Base-by-base conservation (phyloP, 1,284 basidiomycete genomes). In the Trametes versicolor region DNA sequence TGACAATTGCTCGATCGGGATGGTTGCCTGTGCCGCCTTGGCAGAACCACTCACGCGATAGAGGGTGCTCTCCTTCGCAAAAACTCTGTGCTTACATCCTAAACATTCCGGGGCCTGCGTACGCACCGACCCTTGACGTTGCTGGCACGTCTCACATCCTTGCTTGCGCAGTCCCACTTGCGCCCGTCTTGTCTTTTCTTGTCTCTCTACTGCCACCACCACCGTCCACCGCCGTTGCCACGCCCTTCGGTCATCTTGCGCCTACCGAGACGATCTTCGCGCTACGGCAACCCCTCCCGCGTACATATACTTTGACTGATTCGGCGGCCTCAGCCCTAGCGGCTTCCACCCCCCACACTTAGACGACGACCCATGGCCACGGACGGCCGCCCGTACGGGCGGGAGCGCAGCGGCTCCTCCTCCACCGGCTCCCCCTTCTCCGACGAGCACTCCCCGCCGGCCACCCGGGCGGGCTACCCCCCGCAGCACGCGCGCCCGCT, bases 401-500 rank as follows among this genome's bases (percentile, higher is more conserved):
- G 39, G 48, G 58, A 52, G 39, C 52, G 58, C 52, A 25, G 27
- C 47, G 63, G 57, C 15, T 55, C 53, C 47, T 48, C 55, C 54
- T 50, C 52, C 17, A 60, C 49, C 53, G 62, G 48, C 63, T 67
- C 66, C 36, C 68, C 68, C 45, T 65, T 70, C 61, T 23, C 36
- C 61, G 63, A 65, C 58, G 58, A 60, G 32, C 65, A 47, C 37
- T 61, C 63, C 21, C 59, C 61, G 32, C 21, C 59, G n/a, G 37
- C 60, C 27, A 45, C 60, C 27, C 53, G 55, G 23, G n/a, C 27
- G 21, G 29, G 29, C 29, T 71, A 72, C 50, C 71, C 71, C 9
- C 72, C 71, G 21, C 49, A 45, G 37, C 41, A 48, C 2, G 19
- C 59, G 36, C 63, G 64, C 19, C 68, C 68, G 36, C 68, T 70